Evolutionary conservation across 805 yeast genomes (phyloP), one percentile per base, ranked within the genome.

Genomic region (Ogataea populi-albae): DNA sequence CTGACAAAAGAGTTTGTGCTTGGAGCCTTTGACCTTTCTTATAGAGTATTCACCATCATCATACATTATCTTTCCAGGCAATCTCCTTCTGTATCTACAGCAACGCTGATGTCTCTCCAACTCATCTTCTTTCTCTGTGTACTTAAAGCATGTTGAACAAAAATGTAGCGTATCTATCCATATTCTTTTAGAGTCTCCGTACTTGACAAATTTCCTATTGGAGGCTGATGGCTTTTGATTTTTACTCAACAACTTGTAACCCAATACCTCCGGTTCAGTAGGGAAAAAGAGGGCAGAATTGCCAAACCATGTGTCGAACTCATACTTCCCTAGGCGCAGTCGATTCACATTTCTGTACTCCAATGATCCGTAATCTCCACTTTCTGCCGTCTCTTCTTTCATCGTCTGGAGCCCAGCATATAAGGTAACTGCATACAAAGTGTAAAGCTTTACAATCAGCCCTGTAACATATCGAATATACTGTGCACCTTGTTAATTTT

Each of bases 241-340:
- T 11, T 43, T 44, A 15, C 60, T 52, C 4, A 53, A 37, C 32
- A 56, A 57, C 23, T 64, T 61, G 45, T 60, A 69, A 3, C 81
- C 84, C 34, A 76, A 47, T 3, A 63, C 60, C 30, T 62, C 60
- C 22, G 70, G 71, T 39, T 68, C 71, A 10, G 59, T 61, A 30
- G 68, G 67, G 14, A 43, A 35, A 45, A 88, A 86, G 55, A 86
- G 82, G 1, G 87, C 94, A 3, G 86, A 75, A 49, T 84, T 83
- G 0, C 94, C 93, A 55, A 83, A 88, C 96, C 97, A 87, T 3
- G 97, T 81, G 36, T 77, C 71, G 43, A 89, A 77, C 40, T 72
- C 73, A 46, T 68, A 71, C 15, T 71, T 68, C 0, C 96, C 97
- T 42, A 86, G 75, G 22, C 69, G 71, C 6, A 91, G 85, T 17